phyloP scores from a whole-genome alignment of 1,139 yeast species.

The Saccharomycopsis hybrid region DNA sequence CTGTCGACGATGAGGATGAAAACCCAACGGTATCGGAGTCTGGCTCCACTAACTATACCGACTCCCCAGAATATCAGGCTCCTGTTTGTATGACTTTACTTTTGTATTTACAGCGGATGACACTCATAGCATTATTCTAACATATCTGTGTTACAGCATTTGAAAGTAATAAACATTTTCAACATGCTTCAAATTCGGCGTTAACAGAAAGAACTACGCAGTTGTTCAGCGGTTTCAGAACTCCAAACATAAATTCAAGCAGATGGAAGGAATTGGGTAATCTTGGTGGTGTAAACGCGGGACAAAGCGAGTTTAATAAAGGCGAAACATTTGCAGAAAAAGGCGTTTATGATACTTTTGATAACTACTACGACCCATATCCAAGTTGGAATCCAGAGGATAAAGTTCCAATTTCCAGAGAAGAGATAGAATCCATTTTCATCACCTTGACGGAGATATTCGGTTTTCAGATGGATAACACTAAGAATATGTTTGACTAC shows the following conservation, averaged over 20 bases:
- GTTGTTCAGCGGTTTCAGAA: conserved; percentile 47
- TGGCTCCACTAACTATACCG: conserved; percentile 26
- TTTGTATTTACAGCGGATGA: too few relatives aligned
- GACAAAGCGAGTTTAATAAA: conserved; percentile 22
- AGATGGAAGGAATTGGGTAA: conserved; percentile 37
- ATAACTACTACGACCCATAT: conserved; percentile 42
- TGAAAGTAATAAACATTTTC: neutral
- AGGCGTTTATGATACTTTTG: conserved; percentile 36
- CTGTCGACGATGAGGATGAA: neutral
- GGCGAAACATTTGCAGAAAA: conserved; percentile 36
- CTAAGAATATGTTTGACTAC: conserved; percentile 61
- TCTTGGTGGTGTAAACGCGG: too few relatives aligned
- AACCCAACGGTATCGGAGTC: conserved; percentile 3
- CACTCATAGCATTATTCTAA: too few relatives aligned
- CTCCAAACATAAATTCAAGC: conserved; percentile 41
- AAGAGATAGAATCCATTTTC: conserved; percentile 52
- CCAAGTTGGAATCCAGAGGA: conserved; percentile 49
- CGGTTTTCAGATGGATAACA: conserved; percentile 61
- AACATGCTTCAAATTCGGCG: conserved; percentile 27
- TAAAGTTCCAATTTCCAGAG: conserved; percentile 39
- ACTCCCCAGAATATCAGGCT: conserved; percentile 27
- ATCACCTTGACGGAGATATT: conserved; percentile 47
- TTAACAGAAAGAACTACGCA: conserved; percentile 33
- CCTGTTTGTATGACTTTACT: conserved; percentile 3
- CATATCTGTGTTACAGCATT: neutral